Base-by-base conservation (phyloP, 331 rosid genomes). In the Rhamnella rubrinervis region DNA sequence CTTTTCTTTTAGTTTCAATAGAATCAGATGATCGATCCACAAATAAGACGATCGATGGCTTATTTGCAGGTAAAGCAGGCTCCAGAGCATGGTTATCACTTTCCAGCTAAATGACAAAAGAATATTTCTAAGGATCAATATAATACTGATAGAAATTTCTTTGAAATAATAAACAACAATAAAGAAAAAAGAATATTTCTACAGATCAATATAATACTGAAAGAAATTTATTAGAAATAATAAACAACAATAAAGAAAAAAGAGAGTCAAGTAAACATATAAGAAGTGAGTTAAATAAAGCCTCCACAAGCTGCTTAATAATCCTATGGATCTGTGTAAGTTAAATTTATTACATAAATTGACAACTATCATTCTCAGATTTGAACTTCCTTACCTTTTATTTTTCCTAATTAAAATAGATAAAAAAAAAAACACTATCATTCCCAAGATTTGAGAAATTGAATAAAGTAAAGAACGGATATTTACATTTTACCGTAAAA, bases 11-110 rank as follows among this genome's bases (percentile, higher is more conserved):
- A 59, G 83, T 85, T 73, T 80, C 92, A 47, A 82, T 55, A 9
- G 78, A 72, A 59, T 87, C 78, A 41, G 96, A 88, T 76, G 89
- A 82, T 73, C 97, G 86, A 80, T 93, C 98, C 80, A 93, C 84
- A 84, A 93, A 93, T 75, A 93, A 72, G 75, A 93, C 71, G 17
- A 87, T 68, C 0, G 97, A 91, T 71, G 97, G 97, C 76, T 82
- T 78, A 78, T 87, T 70, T 77, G 88, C 89, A 1, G 95, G 96
- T 73, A 93, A 84, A 85, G 69, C 40, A 53, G 85, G 89, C 79
- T 71, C 84, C 47, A 71, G 76, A 71, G 72, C 71, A 15, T 70
- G 68, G 53, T 77, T 85, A 74, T 81, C 81, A 63, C 82, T 91
- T 85, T 87, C 95, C 77, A 93, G 88, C 98, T 93, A 79, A 80